These are phyloP conservation scores for Euphrasia confusa DNA, from an alignment of 257 asterid genomes.

Conservation along the genomic window DNA sequence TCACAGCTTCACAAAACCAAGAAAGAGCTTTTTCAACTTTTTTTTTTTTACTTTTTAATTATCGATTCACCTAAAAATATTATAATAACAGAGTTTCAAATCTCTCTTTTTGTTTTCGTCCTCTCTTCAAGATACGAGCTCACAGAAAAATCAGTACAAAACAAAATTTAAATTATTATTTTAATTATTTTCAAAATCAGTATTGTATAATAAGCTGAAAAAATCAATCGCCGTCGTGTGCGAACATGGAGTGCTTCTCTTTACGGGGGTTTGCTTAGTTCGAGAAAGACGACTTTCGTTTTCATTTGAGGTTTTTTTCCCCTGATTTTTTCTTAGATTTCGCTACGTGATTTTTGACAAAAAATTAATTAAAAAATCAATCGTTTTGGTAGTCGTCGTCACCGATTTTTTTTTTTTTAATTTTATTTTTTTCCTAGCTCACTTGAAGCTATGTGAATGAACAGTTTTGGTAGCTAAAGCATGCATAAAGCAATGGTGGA, in stretches of 20 bases:
- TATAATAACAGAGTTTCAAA: conserved; percentile 24
- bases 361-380: neutral
- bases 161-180: neutral
- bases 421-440: neutral
- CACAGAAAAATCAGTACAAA: conserved; percentile 19
- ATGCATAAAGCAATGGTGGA: conserved; percentile 35
- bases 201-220: neutral
- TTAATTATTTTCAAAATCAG: neutral
- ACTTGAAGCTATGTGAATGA: neutral
- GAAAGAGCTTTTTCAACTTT: neutral
- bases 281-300: conserved; percentile 10
- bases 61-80: neutral
- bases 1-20: conserved; percentile 14
- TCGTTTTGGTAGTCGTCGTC: neutral
- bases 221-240: conserved; percentile 27
- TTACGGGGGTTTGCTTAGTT: conserved; percentile 19
- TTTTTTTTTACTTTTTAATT: neutral
- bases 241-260: conserved; percentile 25
- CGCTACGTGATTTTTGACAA: conserved; percentile 12
- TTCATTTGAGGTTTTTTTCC: conserved; percentile 11
- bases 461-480: conserved; percentile 3
- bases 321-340: conserved; percentile 12
- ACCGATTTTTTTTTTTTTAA: neutral
- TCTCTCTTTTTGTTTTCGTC: conserved; percentile 35
- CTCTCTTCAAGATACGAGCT: conserved; percentile 32